Base-by-base conservation (phyloP, 352 stramenopile species). In the Phytophthora chlamydospora region DNA sequence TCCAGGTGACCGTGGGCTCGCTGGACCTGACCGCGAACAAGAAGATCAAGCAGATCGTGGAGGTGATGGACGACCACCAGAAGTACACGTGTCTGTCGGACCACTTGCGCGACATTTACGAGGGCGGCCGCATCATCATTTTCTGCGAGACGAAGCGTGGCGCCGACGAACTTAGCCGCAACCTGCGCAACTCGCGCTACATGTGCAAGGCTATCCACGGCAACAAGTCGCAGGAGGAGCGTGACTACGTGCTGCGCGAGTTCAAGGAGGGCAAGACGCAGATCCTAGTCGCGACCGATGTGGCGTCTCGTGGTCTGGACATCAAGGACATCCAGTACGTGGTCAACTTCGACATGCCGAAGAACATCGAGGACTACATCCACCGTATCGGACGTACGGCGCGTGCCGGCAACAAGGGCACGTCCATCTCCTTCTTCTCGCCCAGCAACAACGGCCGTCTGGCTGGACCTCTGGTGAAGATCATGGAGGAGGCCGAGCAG, bases 111-210 rank as follows among this genome's bases (percentile, higher is more conserved):
- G 76, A 83, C 29, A 87, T 94, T 35, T 94, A 97, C 46, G 95
- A 97, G 34, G 91, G 94, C 24, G 89, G 85, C 48, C 94, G 93
- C 57, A 97, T 99, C 19, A 95, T 99, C n/a, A 90, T 99, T 51
- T 99, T 99, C 80, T 98, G 98, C 17, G 96, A 99, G 72, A 99
- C 97, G 4, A 99, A 99, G 82, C 96, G 98, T 38, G 97, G 96
- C 34, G 97, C 96, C 27, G 98, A 99, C 75, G 93, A 98, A 62
- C 83, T 99, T 8, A 97, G 91, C 44, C 88, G 95, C 31, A 97
- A 96, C 40, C 66, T 99, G 41, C 88, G 93, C 27, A 77, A 93
- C 66, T 95, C 89, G 24, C 94, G 96, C 19, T 99, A 98, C 78
- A 85, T 88, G 16, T 98, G 97, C 44, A 96, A 96, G 65, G 97